Conservation (phyloP, 495 filamentous ascomycete genomes). For the Hapsidospora chrysogenum region DNA sequence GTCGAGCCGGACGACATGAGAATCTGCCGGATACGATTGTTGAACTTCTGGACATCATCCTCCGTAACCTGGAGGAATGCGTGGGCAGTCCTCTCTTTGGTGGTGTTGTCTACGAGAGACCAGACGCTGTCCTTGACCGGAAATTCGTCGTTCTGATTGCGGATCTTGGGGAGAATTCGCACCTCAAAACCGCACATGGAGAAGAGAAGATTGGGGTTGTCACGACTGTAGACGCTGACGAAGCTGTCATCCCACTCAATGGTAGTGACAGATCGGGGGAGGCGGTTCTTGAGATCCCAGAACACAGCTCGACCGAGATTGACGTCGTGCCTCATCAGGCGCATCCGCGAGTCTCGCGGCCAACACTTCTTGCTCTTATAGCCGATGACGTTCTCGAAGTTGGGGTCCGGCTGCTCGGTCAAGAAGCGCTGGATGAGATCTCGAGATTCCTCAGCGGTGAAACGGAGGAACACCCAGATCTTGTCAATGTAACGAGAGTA, state of each 20-base stretch:
- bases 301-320: constrained; percentile 96
- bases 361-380: constrained; percentile 99
- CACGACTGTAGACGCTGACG: constrained; percentile 94
- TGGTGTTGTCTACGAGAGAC: constrained; percentile 90
- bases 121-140: constrained; percentile 95
- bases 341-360: constrained; percentile 95
- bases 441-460: constrained; percentile 81
- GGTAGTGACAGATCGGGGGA: constrained; percentile 87
- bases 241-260: constrained; percentile 99
- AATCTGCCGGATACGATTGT: constrained; percentile 96
- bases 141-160: constrained; percentile 92
- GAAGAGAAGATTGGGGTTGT: constrained; percentile 95
- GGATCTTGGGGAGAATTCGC: constrained; percentile 86
- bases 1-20: constrained; percentile 98
- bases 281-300: constrained; percentile 96
- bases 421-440: constrained; percentile 96
- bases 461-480: constrained; percentile 96
- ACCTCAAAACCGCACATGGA: constrained; percentile 99
- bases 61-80: constrained; percentile 97
- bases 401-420: constrained; percentile 95
- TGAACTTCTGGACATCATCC: constrained; percentile 98
- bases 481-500: constrained; percentile 97
- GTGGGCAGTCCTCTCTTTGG: constrained; percentile 92
- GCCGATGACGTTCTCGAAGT: constrained; percentile 98
- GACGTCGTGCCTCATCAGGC: constrained; percentile 97